Base-by-base conservation (phyloP, 306 rosid species). In the Inga leiocalycina region DNA sequence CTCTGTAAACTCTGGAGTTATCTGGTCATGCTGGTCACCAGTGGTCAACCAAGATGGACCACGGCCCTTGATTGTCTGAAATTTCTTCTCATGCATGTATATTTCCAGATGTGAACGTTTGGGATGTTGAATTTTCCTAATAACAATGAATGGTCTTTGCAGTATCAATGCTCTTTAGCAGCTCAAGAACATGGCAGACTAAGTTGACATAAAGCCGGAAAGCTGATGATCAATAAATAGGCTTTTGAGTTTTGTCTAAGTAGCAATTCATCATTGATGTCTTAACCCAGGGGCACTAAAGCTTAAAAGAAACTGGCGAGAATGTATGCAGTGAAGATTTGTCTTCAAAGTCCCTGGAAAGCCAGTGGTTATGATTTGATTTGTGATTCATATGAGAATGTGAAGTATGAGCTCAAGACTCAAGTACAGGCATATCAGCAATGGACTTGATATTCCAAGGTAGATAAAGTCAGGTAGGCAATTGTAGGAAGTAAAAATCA, bases 1-100 rank as follows among this genome's bases (percentile, higher is more conserved):
- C 80, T 76, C 74, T 56, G 84, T 80, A 71, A 8, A 79, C 80
- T 81, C 66, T 71, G 1, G 34, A 57, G 61, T 71, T 59, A 30
- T 4, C 44, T 41, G 61, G 79, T 52, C 43, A 65, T 71, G 70
- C 44, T 22, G 34, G 51, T 74, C 44, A 76, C 22, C 44, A 66
- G 10, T 11, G 39, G 20, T 20, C 41, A 6, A 30, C 70, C 5
- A 64, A 30, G 70, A 30, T 59, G 70, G 39, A 30, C 37, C 8
- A 30, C 27, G 17, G 68, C 37, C 37, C 37, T 62, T 9, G 34
- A n/a, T 59, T 59, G 35, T 10, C 41, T 30, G 70, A 64, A 64
- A 64, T 27, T 27, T 64, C 70, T 30, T 64, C 2, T 11, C 37
- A 13, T 64, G 70, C 41, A 64, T 27, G 70, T 64, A 30, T 30